Evolutionary conservation across 345 rosid species (phyloP).

Genomic region (Euphorbia lathyris): DNA sequence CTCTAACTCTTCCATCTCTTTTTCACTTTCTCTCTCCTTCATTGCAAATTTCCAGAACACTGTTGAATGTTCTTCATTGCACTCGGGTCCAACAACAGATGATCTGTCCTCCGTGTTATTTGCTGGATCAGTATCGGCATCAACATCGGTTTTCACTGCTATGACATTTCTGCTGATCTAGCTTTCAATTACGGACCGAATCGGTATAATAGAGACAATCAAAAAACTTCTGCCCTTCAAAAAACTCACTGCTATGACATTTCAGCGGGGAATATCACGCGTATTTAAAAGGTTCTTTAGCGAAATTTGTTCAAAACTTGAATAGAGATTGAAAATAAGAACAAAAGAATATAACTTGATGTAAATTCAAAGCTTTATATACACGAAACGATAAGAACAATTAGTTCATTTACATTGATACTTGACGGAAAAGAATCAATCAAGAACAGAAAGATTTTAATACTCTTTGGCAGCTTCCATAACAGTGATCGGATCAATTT

Average conservation of each 20-base stretch:
- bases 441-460: constrained; percentile 34
- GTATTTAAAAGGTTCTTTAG: constrained; percentile 23
- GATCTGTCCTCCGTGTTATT: too few relatives aligned
- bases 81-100: too few relatives aligned
- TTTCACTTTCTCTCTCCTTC: too few relatives aligned
- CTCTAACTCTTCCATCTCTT: too few relatives aligned
- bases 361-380: too few relatives aligned
- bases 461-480: constrained; percentile 56
- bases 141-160: too few relatives aligned
- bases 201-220: constrained; percentile 3
- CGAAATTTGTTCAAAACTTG: constrained; percentile 19
- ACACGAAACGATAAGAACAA: too few relatives aligned
- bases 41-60: too few relatives aligned
- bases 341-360: too few relatives aligned
- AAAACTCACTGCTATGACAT: background rate
- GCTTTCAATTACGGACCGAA: background rate
- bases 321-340: background rate
- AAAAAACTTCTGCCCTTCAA: background rate
- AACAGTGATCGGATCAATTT: constrained; percentile 27
- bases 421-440: constrained; percentile 16
- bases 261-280: constrained; percentile 23
- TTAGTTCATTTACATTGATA: too few relatives aligned
- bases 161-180: constrained; percentile 18
- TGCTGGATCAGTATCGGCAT: too few relatives aligned
- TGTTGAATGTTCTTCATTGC: too few relatives aligned